Evolutionary conservation across 2,329 filamentous ascomycete genomes (phyloP).

Genomic region (Alternaria novae-zelandiae): DNA sequence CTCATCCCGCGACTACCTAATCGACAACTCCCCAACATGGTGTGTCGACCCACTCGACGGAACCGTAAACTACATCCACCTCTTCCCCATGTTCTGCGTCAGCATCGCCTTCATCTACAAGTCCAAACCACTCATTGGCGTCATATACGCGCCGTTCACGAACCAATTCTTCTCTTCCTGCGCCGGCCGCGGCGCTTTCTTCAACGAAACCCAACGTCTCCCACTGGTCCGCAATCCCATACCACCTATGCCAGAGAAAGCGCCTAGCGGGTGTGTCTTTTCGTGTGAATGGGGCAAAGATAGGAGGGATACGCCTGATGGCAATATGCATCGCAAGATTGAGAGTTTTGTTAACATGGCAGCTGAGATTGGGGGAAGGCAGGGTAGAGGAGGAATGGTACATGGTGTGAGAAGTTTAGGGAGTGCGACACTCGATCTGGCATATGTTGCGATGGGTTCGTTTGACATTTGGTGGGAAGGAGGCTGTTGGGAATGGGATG

Average conservation of each 20-base stretch:
- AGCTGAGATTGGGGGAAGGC: slow-evolving; percentile 66
- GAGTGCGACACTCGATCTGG: slow-evolving; percentile 74
- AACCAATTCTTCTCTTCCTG: slow-evolving; percentile 74
- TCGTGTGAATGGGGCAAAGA: slow-evolving; percentile 84
- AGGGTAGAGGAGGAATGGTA: slow-evolving; percentile 77
- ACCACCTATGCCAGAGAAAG: slow-evolving; percentile 67
- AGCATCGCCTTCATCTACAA: slow-evolving; percentile 73
- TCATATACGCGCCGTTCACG: slow-evolving; percentile 75
- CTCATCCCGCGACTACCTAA: slow-evolving; percentile 70
- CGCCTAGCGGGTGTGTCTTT: slow-evolving; percentile 74
- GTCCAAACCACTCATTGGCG: slow-evolving; percentile 68
- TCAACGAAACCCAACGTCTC: slow-evolving; percentile 68
- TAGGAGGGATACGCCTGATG: slow-evolving; percentile 67
- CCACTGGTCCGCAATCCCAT: slow-evolving; percentile 69
- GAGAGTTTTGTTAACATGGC: slow-evolving; percentile 80
- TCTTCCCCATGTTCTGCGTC: slow-evolving; percentile 82
- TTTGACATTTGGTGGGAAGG: slow-evolving; percentile 87
- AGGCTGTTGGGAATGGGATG: slow-evolving; percentile 84
- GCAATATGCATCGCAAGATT: slow-evolving; percentile 74
- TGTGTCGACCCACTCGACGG: slow-evolving; percentile 78
- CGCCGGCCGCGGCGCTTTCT: slow-evolving; percentile 69
- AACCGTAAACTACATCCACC: slow-evolving; percentile 82
- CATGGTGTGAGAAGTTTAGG: slow-evolving; percentile 76
- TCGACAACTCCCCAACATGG: slow-evolving; percentile 71
- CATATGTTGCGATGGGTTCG: slow-evolving; percentile 75